Conservation (phyloP, 2,329 filamentous ascomycete genomes). For the Epichloe bromicola region DNA sequence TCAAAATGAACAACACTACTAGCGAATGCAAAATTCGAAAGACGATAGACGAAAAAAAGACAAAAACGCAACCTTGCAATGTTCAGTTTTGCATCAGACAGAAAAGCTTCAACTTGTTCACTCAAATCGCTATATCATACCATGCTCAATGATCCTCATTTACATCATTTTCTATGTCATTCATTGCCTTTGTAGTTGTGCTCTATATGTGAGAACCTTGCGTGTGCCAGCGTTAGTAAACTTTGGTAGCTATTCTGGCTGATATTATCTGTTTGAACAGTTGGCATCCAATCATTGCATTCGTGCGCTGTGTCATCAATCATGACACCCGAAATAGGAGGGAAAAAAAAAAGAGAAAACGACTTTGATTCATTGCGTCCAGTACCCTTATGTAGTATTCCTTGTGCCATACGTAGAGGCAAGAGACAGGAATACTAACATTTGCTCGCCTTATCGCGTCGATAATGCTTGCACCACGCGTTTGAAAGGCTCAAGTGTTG, state of each 20-base stretch:
- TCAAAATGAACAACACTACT: background rate
- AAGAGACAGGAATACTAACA: background rate
- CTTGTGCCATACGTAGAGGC: background rate
- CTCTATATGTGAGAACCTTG: background rate
- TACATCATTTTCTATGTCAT: background rate
- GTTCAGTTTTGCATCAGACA: background rate
- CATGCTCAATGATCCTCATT: background rate
- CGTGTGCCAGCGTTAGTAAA: background rate
- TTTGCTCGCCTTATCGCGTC: background rate
- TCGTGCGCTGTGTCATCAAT: background rate
- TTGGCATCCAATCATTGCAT: background rate
- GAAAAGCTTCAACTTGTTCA: constrained; percentile 1
- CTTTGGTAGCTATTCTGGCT: background rate
- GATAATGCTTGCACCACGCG: constrained; percentile 23
- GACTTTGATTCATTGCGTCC: background rate
- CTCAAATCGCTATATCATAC: background rate
- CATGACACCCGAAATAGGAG: background rate
- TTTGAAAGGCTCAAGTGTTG: constrained; percentile 33
- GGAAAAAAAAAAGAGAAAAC: background rate
- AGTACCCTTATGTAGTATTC: too few species aligned
- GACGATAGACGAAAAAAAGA: background rate
- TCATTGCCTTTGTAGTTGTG: background rate
- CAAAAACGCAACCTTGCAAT: background rate
- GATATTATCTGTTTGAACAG: background rate
- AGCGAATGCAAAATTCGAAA: background rate